phyloP scores from a whole-genome alignment of 768 basidiomycete species.

The Chalciporus chontae region DNA sequence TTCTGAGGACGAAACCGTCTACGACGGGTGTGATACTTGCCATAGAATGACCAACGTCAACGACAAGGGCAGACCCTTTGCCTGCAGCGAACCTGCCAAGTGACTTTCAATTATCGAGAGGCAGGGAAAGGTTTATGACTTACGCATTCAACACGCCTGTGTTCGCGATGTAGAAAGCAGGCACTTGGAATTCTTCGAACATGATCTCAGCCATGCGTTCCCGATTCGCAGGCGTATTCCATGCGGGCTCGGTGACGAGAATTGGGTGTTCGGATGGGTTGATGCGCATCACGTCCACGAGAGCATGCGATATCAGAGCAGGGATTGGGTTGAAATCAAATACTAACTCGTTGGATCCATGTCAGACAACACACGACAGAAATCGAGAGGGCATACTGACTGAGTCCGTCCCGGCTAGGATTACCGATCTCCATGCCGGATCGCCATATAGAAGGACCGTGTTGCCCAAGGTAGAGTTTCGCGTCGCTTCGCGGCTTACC shows the following conservation, averaged over 20 bases:
- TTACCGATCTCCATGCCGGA: slow-evolving; percentile 84
- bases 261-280: slow-evolving; percentile 85
- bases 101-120: slow-evolving; percentile 11
- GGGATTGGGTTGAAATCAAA: slow-evolving; percentile 73
- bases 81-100: slow-evolving; percentile 84
- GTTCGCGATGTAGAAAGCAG: slow-evolving; percentile 96
- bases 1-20: slow-evolving; percentile 95
- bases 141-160: slow-evolving; percentile 92
- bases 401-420: slow-evolving; percentile 79
- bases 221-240: slow-evolving; percentile 91
- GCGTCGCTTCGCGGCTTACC: slow-evolving; percentile 41
- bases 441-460: slow-evolving; percentile 88
- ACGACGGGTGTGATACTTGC: slow-evolving; percentile 94
- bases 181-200: slow-evolving; percentile 94
- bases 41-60: slow-evolving; percentile 88
- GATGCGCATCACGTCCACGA: slow-evolving; percentile 72
- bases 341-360: slow-evolving; percentile 37
- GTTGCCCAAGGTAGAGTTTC: slow-evolving; percentile 80
- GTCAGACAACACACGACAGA: not conserved
- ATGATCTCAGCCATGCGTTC: slow-evolving; percentile 96
- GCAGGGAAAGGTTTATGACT: slow-evolving; percentile 23
- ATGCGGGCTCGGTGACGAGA: slow-evolving; percentile 91
- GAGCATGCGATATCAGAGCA: slow-evolving; percentile 68
- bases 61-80: slow-evolving; percentile 93
- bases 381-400: slow-evolving; percentile 41